Percentiles rank a stretch among this genome's conserved stretches.
Conservation (phyloP, 2,329 filamentous ascomycete genomes). For the Akanthomyces muscarius region DNA sequence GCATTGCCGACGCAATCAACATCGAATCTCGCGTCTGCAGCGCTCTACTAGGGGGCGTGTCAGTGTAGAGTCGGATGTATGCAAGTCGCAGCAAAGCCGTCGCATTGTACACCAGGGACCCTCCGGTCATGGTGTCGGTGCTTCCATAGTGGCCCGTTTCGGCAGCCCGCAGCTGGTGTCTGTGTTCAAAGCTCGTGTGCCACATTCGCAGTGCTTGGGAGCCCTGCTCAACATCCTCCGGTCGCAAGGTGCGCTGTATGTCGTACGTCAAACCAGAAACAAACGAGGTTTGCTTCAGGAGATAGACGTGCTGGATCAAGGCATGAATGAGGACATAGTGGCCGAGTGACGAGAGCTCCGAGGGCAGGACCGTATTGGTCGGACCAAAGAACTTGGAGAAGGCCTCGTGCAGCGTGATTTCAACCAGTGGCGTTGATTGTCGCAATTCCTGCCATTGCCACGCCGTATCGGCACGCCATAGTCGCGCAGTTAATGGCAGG, state of each 20-base stretch:
- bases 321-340: conserved; percentile 71
- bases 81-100: conserved; percentile 57
- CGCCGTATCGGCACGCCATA: conserved; percentile 54
- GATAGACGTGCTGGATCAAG: conserved; percentile 67
- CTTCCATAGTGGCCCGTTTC: conserved; percentile 44
- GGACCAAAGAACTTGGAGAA: conserved; percentile 53
- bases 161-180: conserved; percentile 47
- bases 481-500: conserved; percentile 50
- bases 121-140: conserved; percentile 50
- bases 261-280: conserved; percentile 46
- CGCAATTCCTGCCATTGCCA: conserved; percentile 59
- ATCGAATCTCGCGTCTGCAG: conserved; percentile 62
- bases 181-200: conserved; percentile 56
- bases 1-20: conserved; percentile 58
- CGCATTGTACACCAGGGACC: conserved; percentile 63
- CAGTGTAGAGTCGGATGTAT: conserved; percentile 63
- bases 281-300: conserved; percentile 61
- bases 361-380: conserved; percentile 43
- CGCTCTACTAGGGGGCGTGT: conserved; percentile 57
- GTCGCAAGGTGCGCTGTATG: conserved; percentile 46
- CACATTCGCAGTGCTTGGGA: conserved; percentile 53
- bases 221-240: conserved; percentile 54
- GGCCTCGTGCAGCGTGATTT: conserved; percentile 54
- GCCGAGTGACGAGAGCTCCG: conserved; percentile 56
- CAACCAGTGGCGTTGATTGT: conserved; percentile 46